Percentiles rank a stretch among this genome's conserved stretches.
Evolutionary conservation across 2,329 filamentous ascomycete species (phyloP).

Genomic region (Teratosphaeria nubilosa): DNA sequence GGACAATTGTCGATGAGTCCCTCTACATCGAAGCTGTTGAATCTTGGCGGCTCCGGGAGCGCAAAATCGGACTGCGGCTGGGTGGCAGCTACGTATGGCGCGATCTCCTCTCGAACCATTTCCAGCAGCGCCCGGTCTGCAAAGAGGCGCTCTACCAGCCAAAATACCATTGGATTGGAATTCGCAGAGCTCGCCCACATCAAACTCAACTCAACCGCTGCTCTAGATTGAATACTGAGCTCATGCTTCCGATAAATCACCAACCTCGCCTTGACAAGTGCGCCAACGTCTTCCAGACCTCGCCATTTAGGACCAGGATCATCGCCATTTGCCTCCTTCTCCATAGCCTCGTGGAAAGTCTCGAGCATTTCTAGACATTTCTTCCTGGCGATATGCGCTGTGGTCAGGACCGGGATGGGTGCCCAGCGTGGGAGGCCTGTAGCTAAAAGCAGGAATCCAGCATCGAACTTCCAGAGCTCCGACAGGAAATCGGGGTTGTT

Average conservation of each 20-base stretch:
- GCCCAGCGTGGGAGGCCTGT: conserved; percentile 47
- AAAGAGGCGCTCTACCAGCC: conserved; percentile 29
- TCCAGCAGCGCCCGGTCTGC: conserved; percentile 21
- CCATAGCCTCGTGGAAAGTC: conserved; percentile 23
- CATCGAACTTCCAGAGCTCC: conserved; percentile 48
- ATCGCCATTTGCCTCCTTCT: conserved; percentile 20
- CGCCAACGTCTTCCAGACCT: conserved; percentile 25
- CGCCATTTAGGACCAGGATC: conserved; percentile 24
- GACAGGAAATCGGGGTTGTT: conserved; percentile 44
- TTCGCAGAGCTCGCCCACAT: conserved; percentile 48
- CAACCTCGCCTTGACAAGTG: conserved; percentile 22
- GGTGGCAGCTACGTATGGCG: conserved; percentile 19
- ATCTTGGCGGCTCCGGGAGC: conserved; percentile 23
- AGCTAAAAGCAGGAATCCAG: conserved; percentile 43
- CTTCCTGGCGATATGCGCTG: conserved; percentile 33
- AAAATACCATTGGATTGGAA: conserved; percentile 36
- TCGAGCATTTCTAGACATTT: conserved; percentile 17
- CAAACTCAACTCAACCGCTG: conserved; percentile 36
- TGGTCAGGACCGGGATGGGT: conserved; percentile 41
- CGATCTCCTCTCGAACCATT: conserved; percentile 26
- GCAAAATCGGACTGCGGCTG: conserved; percentile 23
- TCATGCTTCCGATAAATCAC: conserved; percentile 22
- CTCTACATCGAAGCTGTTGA: conserved; percentile 25
- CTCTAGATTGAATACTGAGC: conserved; percentile 23
- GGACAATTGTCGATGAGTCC: conserved; percentile 25